A percentile compares a stretch with the other conserved stretches of the same genome.
Evolutionary conservation across 2,329 filamentous ascomycete genomes (phyloP).

Genomic region (Plectosphaerella cucumerina): DNA sequence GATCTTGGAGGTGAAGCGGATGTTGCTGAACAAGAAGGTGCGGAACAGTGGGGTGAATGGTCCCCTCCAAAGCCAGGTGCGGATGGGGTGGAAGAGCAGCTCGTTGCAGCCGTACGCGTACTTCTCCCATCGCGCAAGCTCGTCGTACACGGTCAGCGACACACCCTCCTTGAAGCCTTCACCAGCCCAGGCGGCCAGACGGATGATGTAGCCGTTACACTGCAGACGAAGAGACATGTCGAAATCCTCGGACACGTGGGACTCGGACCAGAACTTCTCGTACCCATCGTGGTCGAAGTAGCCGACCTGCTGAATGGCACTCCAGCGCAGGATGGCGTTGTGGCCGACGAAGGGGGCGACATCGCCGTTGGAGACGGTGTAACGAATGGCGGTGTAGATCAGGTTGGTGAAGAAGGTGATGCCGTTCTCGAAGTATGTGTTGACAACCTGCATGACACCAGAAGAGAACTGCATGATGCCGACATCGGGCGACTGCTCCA

Average conservation of each 20-base stretch:
- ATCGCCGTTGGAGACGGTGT: constrained; percentile 72
- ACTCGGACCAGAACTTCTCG: constrained; percentile 80
- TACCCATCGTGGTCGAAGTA: constrained; percentile 67
- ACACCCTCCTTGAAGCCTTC: constrained; percentile 82
- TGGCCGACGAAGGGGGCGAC: constrained; percentile 79
- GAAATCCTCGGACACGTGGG: constrained; percentile 76
- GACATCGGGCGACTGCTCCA: constrained; percentile 75
- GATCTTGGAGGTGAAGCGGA: constrained; percentile 71
- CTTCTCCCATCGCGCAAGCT: constrained; percentile 81
- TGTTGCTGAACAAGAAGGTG: constrained; percentile 67
- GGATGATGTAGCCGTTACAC: constrained; percentile 67
- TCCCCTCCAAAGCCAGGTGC: constrained; percentile 67
- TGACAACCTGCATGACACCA: constrained; percentile 73
- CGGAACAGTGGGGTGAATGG: constrained; percentile 79
- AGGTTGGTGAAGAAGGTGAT: constrained; percentile 71
- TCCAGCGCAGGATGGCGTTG: constrained; percentile 73
- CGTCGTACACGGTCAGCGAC: constrained; percentile 79
- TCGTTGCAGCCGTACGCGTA: constrained; percentile 84
- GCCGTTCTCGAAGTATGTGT: constrained; percentile 68
- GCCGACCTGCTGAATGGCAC: constrained; percentile 68
- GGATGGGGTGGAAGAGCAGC: constrained; percentile 73
- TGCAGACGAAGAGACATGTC: constrained; percentile 78
- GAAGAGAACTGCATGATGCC: constrained; percentile 76
- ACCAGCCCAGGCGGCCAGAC: constrained; percentile 67
- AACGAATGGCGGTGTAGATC: constrained; percentile 73